Evolutionary conservation across 2,329 filamentous ascomycete species (phyloP).

Genomic region (Epichloe uncinata): DNA sequence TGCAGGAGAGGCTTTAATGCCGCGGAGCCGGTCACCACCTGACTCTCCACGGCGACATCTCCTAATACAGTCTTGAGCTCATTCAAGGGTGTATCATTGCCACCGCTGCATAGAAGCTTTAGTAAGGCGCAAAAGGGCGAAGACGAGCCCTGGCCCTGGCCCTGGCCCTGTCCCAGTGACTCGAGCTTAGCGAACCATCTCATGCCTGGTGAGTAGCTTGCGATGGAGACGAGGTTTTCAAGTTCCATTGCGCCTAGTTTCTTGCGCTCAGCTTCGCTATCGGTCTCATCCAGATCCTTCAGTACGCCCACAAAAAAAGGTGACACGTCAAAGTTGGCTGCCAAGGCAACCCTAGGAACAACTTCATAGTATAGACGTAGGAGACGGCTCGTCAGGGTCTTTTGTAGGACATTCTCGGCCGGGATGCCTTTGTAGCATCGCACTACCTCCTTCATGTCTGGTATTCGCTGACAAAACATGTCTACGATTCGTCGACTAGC

Average conservation of each 20-base stretch:
- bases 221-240: slow-evolving; percentile 69
- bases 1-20: slow-evolving; percentile 34
- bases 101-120: slow-evolving; percentile 25
- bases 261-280: slow-evolving; percentile 34
- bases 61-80: slow-evolving; percentile 43
- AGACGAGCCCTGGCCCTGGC: slow-evolving; percentile 30
- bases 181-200: slow-evolving; percentile 76
- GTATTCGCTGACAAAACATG: slow-evolving; percentile 66
- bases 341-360: slow-evolving; percentile 64
- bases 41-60: slow-evolving; percentile 50
- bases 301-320: slow-evolving; percentile 61
- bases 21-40: slow-evolving; percentile 44
- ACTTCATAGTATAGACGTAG: slow-evolving; percentile 76
- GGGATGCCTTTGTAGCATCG: slow-evolving; percentile 56
- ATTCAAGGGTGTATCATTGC: slow-evolving; percentile 18
- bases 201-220: slow-evolving; percentile 69
- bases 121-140: slow-evolving; percentile 59
- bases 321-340: slow-evolving; percentile 82
- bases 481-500: slow-evolving; percentile 53
- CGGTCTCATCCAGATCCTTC: slow-evolving; percentile 41
- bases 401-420: slow-evolving; percentile 57
- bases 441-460: slow-evolving; percentile 70
- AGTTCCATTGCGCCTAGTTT: slow-evolving; percentile 58
- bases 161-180: slow-evolving; percentile 31
- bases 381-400: slow-evolving; percentile 65